Evolutionary conservation across 2,329 filamentous ascomycete genomes (phyloP), one percentile per base, ranked within the genome.

Genomic region (Neofusicoccum kwambonambiense): DNA sequence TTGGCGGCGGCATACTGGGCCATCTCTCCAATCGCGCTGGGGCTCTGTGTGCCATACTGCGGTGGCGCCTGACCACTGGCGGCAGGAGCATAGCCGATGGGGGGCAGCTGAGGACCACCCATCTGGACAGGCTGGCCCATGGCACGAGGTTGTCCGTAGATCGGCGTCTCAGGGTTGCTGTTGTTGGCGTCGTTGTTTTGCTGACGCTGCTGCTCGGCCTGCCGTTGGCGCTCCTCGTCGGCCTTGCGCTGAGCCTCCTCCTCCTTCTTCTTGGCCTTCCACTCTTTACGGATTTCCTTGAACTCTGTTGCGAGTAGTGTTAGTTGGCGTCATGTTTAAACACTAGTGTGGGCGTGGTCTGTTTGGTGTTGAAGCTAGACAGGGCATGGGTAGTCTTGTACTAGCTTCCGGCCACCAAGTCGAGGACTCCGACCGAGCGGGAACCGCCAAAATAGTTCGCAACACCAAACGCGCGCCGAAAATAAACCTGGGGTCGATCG

Each of bases 251-350:
- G 85, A 60, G 89, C 89, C 70, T 98, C 94, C 72, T 98, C 94
- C 77, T 98, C 95, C 91, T 99, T 99, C 87, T 98, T 98, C 74
- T 95, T 92, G 44, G 92, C 91, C 82, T 98, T 99, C 95, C 95
- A 99, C 75, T 98, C 94, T 76, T 98, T 98, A 68, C 95, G 91
- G 67, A 98, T 97, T 75, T 99, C 95, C 77, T 99, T 99, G 82
- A 99, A 98, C 79, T 98, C 95, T 98, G 74, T 69, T 73, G 65
- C 66, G 65, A 67, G 64, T 27, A 37, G 37, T 37, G 39, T 54
- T 64, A 73, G 77, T 80, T 74, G 81, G 79, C 72, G 56, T 47
- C 27, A 65, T 71, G 70, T 35, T 62, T 42, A 35, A 37, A 73
- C 70, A 68, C 42, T 60, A 64, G 60, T 52, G 50, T 12, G 35